A percentile compares a stretch with the other conserved stretches of the same genome.
These are phyloP conservation scores for Phytophthora fragariae DNA, from an alignment of 352 stramenopile species.

Conservation along the genomic window DNA sequence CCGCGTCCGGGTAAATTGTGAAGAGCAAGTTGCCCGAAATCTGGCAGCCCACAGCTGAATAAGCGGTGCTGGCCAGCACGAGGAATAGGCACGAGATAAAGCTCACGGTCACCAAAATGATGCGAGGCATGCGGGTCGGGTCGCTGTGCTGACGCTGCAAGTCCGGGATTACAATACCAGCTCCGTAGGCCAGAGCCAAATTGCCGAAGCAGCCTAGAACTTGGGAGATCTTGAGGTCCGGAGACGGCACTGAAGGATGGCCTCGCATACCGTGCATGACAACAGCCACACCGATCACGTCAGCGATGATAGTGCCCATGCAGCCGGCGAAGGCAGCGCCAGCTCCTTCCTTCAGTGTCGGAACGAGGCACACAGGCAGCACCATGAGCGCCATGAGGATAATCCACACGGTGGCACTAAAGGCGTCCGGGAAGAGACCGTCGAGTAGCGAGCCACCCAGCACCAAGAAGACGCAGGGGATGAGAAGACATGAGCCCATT, in stretches of 20 bases:
- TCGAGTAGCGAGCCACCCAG: slow-evolving; percentile 53
- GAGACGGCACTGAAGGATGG: slow-evolving; percentile 41
- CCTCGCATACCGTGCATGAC: slow-evolving; percentile 48
- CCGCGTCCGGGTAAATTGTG: slow-evolving; percentile 8
- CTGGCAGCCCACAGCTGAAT: too few species aligned
- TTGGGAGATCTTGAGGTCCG: slow-evolving; percentile 49
- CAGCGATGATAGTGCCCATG: slow-evolving; percentile 55
- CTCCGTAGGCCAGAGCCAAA: slow-evolving; percentile 60
- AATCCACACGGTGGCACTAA: slow-evolving; percentile 49
- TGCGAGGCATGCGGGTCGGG: slow-evolving; percentile 54
- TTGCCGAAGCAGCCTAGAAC: slow-evolving; percentile 56
- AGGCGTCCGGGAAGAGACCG: slow-evolving; percentile 53
- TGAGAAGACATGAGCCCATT: slow-evolving; percentile 50
- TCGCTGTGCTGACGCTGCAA: slow-evolving; percentile 60
- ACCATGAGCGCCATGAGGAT: slow-evolving; percentile 53
- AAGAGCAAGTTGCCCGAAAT: too few species aligned
- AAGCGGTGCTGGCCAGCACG: too few species aligned
- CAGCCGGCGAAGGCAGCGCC: slow-evolving; percentile 48
- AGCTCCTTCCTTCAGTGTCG: slow-evolving; percentile 57
- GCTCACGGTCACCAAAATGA: slow-evolving; percentile 48
- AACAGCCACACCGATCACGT: slow-evolving; percentile 48
- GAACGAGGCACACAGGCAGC: slow-evolving; percentile 52
- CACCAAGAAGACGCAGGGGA: slow-evolving; percentile 59
- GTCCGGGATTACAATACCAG: slow-evolving; percentile 57
- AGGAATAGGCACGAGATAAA: slow-evolving; percentile 35